phyloP scores from a whole-genome alignment of 371 early-diverging fungal species.

The Rhizomucor pusillus region DNA sequence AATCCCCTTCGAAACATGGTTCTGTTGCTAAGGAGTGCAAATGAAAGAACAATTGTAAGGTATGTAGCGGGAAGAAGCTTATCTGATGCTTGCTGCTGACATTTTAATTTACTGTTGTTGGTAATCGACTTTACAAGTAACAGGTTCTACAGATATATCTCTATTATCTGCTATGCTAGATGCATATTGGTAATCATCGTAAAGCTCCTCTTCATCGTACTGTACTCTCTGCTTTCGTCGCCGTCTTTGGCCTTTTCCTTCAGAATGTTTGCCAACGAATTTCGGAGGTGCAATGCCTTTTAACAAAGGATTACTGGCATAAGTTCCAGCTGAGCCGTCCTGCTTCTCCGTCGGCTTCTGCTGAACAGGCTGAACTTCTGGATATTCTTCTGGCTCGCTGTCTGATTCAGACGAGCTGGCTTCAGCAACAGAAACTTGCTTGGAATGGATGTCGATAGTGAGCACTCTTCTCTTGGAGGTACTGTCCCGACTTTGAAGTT shows the following conservation, averaged over 20 bases:
- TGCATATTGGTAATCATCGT: constrained; percentile 24
- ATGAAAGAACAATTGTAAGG: background rate
- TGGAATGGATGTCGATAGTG: constrained; percentile 62
- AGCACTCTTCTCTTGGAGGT: constrained; percentile 59
- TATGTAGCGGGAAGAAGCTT: too few relatives aligned
- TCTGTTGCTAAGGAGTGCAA: background rate
- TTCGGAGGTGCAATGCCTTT: constrained; percentile 32
- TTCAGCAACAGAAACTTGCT: constrained; percentile 51
- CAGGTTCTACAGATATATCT: constrained; percentile 16
- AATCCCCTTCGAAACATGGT: constrained; percentile 23
- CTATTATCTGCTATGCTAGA: constrained; percentile 24
- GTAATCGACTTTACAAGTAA: constrained; percentile 1
- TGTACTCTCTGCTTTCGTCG: constrained; percentile 29
- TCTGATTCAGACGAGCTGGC: constrained; percentile 20
- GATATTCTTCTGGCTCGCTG: constrained; percentile 20
- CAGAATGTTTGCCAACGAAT: constrained; percentile 23
- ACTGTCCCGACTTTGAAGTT: constrained; percentile 42
- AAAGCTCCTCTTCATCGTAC: constrained; percentile 24
- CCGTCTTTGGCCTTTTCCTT: constrained; percentile 16
- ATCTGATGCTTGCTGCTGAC: too few relatives aligned
- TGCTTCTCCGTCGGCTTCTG: constrained; percentile 4
- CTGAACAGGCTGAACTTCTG: background rate
- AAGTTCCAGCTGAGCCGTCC: constrained; percentile 32
- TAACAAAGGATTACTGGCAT: constrained; percentile 41
- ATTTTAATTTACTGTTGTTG: too few relatives aligned